Evolutionary conservation across 179 eudicot genomes (phyloP), one percentile per base, ranked within the genome.

Genomic region (Gypsophila paniculata): DNA sequence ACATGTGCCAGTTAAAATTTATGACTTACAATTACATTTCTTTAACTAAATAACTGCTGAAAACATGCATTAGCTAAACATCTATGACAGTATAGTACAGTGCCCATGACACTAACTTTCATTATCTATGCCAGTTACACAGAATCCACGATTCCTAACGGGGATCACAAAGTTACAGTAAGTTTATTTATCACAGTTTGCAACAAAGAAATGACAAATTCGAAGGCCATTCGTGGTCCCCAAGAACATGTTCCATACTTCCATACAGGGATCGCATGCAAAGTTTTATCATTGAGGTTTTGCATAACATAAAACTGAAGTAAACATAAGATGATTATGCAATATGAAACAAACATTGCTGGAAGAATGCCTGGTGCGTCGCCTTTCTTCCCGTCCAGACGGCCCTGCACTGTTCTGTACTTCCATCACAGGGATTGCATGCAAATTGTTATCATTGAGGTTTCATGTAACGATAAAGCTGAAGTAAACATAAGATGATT

Each of bases 301-400:
- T 54, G 62, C 10, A 17, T 21, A 59, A 5, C 5, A 71, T 44
- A 59, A 60, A 59, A 38, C 73, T 51, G 69, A 55, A 61, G 49
- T 59, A 74, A 29, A 59, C 74, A 57, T 36, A 32, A 73, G 68
- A 49, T 57, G 14, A 58, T 69, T 42, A 62, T 9, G 74, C n/a
- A 67, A 19, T 17, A 81, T 59, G 39, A 80, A 75, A 81, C 83
- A 70, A 52, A 85, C 87, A 74, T 83, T 80, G 77, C 39, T 68
- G 65, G 63, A 80, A 65, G 82, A 72, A 5, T 62, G 70, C 49
- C 48, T 44, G 63, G 38, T 77, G 68, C 57, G 34, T 68, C 39
- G 58, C 59, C 42, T 68, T 63, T 71, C 64, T 71, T 63, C 78
- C 64, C 14, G 78, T 69, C 59, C 65, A 69, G 88, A 75, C 65